A percentile compares a stretch with the other conserved stretches of the same genome.
These are phyloP conservation scores for Bisporella sp. DNA, from an alignment of 2,329 filamentous ascomycete genomes.

Conservation along the genomic window DNA sequence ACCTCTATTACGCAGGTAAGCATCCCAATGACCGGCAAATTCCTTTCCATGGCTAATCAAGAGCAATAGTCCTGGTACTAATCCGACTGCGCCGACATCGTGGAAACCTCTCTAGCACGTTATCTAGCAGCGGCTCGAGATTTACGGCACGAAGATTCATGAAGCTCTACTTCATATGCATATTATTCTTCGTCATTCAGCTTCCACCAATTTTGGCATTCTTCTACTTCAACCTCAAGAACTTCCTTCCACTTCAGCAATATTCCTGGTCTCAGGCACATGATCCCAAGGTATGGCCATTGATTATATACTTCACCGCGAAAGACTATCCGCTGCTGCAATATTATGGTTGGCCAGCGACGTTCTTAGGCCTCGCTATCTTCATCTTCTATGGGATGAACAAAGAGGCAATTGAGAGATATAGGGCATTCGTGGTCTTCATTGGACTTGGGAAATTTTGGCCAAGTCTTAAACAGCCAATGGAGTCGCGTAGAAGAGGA, in stretches of 20 bases:
- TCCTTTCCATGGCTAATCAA: constrained; percentile 7
- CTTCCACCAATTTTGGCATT: constrained; percentile 47
- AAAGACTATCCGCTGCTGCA: constrained; percentile 30
- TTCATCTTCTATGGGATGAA: constrained; percentile 62
- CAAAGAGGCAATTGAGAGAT: constrained; percentile 49
- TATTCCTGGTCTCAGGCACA: constrained; percentile 50
- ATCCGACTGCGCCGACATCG: constrained; percentile 55
- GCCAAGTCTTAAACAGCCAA: constrained; percentile 12
- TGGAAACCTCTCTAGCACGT: constrained; percentile 46
- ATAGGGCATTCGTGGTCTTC: constrained; percentile 25
- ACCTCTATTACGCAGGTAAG: constrained; percentile 51
- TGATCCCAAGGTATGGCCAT: constrained; percentile 37
- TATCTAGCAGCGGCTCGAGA: constrained; percentile 41
- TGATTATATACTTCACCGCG: constrained; percentile 38
- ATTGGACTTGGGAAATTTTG: constrained; percentile 18
- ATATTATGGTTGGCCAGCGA: constrained; percentile 51
- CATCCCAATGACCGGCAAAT: too few relatives aligned
- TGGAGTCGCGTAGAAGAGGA: neutral
- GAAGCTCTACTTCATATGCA: constrained; percentile 51
- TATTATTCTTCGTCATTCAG: constrained; percentile 40
- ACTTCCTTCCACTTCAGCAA: constrained; percentile 26
- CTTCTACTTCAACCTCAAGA: constrained; percentile 39
- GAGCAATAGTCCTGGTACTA: constrained; percentile 45
- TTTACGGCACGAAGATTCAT: constrained; percentile 54
- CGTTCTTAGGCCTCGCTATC: constrained; percentile 44